Base-by-base conservation (phyloP, 305 asterid genomes). In the Stenogyne calaminthoides region DNA sequence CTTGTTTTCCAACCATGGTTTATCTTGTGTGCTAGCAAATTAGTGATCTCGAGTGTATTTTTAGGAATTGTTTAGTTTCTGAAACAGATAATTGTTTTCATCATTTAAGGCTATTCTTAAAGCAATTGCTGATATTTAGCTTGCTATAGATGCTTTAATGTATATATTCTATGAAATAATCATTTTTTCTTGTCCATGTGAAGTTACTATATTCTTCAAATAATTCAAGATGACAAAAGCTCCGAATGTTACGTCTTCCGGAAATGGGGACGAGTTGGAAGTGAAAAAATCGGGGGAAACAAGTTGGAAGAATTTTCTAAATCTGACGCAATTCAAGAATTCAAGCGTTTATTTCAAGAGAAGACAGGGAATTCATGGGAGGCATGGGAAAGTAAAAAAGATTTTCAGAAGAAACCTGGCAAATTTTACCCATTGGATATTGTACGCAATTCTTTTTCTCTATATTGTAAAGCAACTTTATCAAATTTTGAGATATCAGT, bases 191-290 rank as follows among this genome's bases (percentile, higher is more conserved):
- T 55, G 22, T 78, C 37, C 67, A 15, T 76, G 29, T 88, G 92
- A 78, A 95, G 99, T 82, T 95, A 83, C 82, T 95, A 92, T 77
- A 83, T 95, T 67, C 96, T 95, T 74, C 99, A 95, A 85, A 87
- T 95, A 71, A 95, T 92, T 79, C 89, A 95, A 92, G 96, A 95
- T 34, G 99, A 95, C 82, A 88, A 88, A 78, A 85, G 96, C 77
- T 85, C 93, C 4, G 91, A 85, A n/a, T 92, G 98, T 75, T 76
- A 88, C 65, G 94, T 95, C 64, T 95, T 92, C 67, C 98, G 98
- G 39, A 95, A 95, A 83, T 95, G 98, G 99, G 98, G 98, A 67
- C 96, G 99, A 74, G 96, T 95, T 80, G 99, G 98, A 69, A 92
- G 79, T 61, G 99, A 95, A 71, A 95, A 87, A 80, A 89, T 95